A percentile compares a stretch with the other conserved stretches of the same genome.
Conservation (phyloP, 1,139 yeast species). For the Yamadazyma kanchanaburiensis region DNA sequence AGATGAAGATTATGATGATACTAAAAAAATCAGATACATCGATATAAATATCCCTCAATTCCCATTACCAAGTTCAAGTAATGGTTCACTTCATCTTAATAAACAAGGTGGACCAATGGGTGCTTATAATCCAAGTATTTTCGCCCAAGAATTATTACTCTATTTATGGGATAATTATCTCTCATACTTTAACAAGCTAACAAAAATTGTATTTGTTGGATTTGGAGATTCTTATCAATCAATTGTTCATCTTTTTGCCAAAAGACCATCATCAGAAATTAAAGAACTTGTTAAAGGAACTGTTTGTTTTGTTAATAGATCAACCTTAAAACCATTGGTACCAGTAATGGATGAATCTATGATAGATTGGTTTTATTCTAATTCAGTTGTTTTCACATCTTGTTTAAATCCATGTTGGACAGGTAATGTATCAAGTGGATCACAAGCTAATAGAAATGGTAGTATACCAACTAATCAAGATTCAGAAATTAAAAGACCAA, state of each 20-base stretch:
- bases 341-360: constrained; percentile 86
- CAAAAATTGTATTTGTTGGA: constrained; percentile 77
- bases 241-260: constrained; percentile 83
- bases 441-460: constrained; percentile 19
- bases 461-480: constrained; percentile 13
- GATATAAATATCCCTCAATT: constrained; percentile 75
- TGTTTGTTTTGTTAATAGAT: constrained; percentile 65
- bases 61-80: constrained; percentile 26
- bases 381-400: constrained; percentile 79
- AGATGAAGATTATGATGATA: constrained; percentile 42
- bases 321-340: constrained; percentile 68
- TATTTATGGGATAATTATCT: constrained; percentile 91
- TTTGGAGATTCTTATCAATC: constrained; percentile 89
- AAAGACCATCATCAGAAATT: constrained; percentile 58
- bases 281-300: constrained; percentile 67
- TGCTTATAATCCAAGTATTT: constrained; percentile 55
- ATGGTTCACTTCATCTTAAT: constrained; percentile 18
- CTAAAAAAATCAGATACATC: constrained; percentile 68
- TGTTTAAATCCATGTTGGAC: constrained; percentile 79
- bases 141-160: constrained; percentile 72
- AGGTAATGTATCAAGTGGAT: constrained; percentile 16
- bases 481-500: constrained; percentile 60
- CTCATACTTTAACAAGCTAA: constrained; percentile 63
- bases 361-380: constrained; percentile 88
- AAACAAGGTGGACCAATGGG: constrained; percentile 16